Conservation (phyloP, 495 filamentous ascomycete genomes). For the Hamigera avellanea region DNA sequence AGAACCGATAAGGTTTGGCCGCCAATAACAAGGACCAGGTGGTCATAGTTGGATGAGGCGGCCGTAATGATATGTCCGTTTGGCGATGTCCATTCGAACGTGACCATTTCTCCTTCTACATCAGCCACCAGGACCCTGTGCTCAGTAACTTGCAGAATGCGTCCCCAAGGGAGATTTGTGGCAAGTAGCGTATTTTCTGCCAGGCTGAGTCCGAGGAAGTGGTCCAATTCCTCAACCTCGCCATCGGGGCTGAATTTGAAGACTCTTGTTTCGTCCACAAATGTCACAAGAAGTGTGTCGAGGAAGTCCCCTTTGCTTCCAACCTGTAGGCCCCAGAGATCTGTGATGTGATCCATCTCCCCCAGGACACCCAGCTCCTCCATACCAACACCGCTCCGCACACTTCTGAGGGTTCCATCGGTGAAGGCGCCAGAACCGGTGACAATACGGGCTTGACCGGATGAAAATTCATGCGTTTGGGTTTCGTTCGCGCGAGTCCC, state of each 20-base stretch:
- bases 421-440: conserved; percentile 81
- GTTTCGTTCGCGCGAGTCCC: conserved; percentile 69
- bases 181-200: conserved; percentile 64
- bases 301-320: conserved; percentile 27
- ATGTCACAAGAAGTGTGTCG: conserved; percentile 70
- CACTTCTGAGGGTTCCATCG: conserved; percentile 75
- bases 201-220: conserved; percentile 57
- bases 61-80: conserved; percentile 55
- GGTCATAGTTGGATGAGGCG: conserved; percentile 58
- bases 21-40: conserved; percentile 60
- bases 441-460: conserved; percentile 88
- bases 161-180: conserved; percentile 45
- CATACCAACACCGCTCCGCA: conserved; percentile 87
- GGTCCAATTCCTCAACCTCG: conserved; percentile 74
- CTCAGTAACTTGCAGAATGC: conserved; percentile 70
- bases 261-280: conserved; percentile 71
- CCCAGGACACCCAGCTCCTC: conserved; percentile 77
- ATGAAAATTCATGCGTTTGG: conserved; percentile 78
- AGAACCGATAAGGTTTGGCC: conserved; percentile 58
- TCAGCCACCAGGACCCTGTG: conserved; percentile 52
- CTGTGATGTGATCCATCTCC: conserved; percentile 64
- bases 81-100: conserved; percentile 55
- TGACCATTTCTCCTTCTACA: conserved; percentile 53
- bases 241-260: conserved; percentile 66
- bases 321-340: conserved; percentile 55